Base-by-base conservation (phyloP, 352 stramenopile genomes). In the Saprolegnia parasitica region DNA sequence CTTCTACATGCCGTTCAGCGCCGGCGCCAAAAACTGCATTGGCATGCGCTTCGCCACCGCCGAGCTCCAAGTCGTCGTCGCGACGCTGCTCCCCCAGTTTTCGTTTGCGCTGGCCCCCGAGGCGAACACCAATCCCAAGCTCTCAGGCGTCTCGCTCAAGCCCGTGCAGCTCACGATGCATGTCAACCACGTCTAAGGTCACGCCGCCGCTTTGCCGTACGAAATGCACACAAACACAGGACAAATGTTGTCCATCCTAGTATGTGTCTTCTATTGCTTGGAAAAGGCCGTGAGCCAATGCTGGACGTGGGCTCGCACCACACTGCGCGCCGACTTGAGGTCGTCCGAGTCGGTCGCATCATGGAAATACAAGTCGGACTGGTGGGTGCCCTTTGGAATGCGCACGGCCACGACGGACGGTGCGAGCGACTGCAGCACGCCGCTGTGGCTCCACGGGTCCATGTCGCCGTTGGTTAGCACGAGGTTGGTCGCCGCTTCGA, bases 381-480 rank as follows among this genome's bases (percentile, higher is more conserved):
- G 80, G 63, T 86, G 80, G 4, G 79, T 79, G 55, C 74, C 80
- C 32, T 74, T 73, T 24, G 71, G 66, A 54, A 88, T 77, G 15
- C 58, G 49, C 11, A 85, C 71, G 37, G 74, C 72, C 18, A 80
- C 70, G 62, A 82, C 77, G 11, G 80, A 84, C n/a, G 75, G 67
- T 13, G 74, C 77, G 8, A 84, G 57, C 1, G 65, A 74, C 26
- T 76, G 37, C 10, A 71, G 40, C 20, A 90, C 80, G 13, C 80
- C 78, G 42, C 74, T 76, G 46, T 71, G 75, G 13, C 73, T 77
- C 83, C 83, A 90, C 46, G 83, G 83, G 56, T 90, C 83, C 29
- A 83, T 79, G 45, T 84, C 68, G 45, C 83, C 83, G 32, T 86
- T 86, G 64, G 79, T 87, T 64, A 88, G 88, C 39, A 90, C 77